Conservation (phyloP, 2,329 filamentous ascomycete genomes). For the Stachybotrys elegans region DNA sequence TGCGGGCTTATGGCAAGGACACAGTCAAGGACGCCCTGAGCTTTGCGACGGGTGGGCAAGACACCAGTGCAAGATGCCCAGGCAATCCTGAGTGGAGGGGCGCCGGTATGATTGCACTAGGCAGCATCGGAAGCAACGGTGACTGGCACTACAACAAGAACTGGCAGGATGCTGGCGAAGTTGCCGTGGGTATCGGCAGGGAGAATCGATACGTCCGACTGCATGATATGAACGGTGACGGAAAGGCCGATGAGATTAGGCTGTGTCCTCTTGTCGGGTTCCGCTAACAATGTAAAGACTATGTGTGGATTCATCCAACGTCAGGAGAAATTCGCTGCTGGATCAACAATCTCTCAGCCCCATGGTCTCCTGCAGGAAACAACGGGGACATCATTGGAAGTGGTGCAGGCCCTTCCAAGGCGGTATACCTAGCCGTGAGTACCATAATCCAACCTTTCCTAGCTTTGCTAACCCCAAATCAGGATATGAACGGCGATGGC, state of each 20-base stretch:
- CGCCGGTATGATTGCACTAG: slow-evolving; percentile 7
- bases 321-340: slow-evolving; percentile 12
- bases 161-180: neutral
- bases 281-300: slow-evolving; percentile 5
- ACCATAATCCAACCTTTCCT: neutral
- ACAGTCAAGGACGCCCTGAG: neutral
- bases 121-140: slow-evolving; percentile 6
- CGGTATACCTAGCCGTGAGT: slow-evolving; percentile 7
- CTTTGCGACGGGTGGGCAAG: neutral
- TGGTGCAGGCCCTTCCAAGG: slow-evolving; percentile 5
- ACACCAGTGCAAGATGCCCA: neutral
- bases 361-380: slow-evolving; percentile 10
- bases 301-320: slow-evolving; percentile 12
- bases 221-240: slow-evolving; percentile 14
- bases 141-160: slow-evolving; percentile 13
- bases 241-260: slow-evolving; percentile 8
- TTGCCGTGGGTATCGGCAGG: neutral
- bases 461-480: neutral
- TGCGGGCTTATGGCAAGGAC: neutral
- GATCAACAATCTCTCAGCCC: slow-evolving; percentile 11
- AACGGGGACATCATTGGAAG: slow-evolving; percentile 11
- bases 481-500: slow-evolving; percentile 15
- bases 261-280: neutral
- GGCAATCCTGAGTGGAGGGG: slow-evolving; percentile 2
- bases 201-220: slow-evolving; percentile 6